Conservation (phyloP, 2,329 filamentous ascomycete species). For the Fusarium penzigii region DNA sequence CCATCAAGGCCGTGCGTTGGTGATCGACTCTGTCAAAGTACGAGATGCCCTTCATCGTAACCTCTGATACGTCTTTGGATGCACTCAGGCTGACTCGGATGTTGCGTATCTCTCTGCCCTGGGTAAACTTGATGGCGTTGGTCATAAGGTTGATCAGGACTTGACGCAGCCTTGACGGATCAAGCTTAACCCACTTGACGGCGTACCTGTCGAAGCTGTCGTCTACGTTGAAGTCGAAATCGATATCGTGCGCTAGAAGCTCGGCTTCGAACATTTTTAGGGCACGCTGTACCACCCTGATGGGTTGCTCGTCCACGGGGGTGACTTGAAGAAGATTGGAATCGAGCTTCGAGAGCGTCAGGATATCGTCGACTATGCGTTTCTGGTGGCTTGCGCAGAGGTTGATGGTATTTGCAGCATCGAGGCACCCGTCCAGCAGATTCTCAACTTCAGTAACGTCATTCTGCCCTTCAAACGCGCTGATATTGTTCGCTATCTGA, state of each 20-base stretch:
- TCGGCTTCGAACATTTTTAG: conserved; percentile 81
- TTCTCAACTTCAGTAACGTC: conserved; percentile 47
- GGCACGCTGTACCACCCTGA: conserved; percentile 67
- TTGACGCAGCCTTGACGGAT: conserved; percentile 73
- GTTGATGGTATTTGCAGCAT: conserved; percentile 80
- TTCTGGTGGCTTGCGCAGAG: conserved; percentile 80
- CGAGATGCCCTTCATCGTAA: conserved; percentile 41
- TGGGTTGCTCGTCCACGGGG: conserved; percentile 68
- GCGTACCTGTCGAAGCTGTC: conserved; percentile 64
- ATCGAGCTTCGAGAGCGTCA: conserved; percentile 70
- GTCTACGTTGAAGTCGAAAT: conserved; percentile 68
- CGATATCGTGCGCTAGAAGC: conserved; percentile 69
- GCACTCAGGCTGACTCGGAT: conserved; percentile 69
- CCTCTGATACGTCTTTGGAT: conserved; percentile 51
- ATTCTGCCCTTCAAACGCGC: conserved; percentile 40
- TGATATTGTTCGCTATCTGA: conserved; percentile 61
- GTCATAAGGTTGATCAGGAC: conserved; percentile 76
- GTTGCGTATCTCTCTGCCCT: conserved; percentile 56
- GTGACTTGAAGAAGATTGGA: conserved; percentile 70
- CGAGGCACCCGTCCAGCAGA: conserved; percentile 59
- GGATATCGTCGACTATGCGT: conserved; percentile 67
- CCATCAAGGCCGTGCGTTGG: conserved; percentile 35
- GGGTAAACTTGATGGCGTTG: conserved; percentile 66
- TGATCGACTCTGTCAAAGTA: conserved; percentile 51
- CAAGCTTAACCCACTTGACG: conserved; percentile 72